Base-by-base conservation (phyloP, 768 basidiomycete species). In the Filobasidium wieringae region DNA sequence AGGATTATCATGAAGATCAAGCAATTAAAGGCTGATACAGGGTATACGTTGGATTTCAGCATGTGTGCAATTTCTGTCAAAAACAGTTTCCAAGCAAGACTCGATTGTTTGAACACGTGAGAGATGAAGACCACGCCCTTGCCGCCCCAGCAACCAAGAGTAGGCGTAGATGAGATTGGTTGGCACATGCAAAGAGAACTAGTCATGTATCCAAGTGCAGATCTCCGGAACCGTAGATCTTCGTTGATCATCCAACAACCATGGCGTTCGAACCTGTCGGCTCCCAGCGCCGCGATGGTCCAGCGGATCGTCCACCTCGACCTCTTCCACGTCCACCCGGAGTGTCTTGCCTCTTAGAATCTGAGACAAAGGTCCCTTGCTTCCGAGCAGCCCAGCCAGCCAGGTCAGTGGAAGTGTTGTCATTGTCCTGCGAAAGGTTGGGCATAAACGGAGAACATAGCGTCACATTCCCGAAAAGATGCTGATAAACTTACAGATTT, bases 231-330 rank as follows among this genome's bases (percentile, higher is more conserved):
- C n/a, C n/a, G n/a, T n/a, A n/a, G n/a, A n/a, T n/a, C n/a, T n/a
- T n/a, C n/a, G n/a, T n/a, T n/a, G n/a, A n/a, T n/a, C 51, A 57
- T 6, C 56, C 56, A 29, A 57, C 56, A 9, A 30, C 24, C 47
- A 50, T 57, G 24, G 69, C 69, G 43, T 70, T 70, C 7, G 69
- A 62, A 17, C 69, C 69, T 7, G 69, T 70, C 30, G 69, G 69
- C 39, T 66, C 59, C 69, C 69, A 70, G 52, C 60, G 30, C 41
- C 55, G 55, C 24, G 36, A 22, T 33, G 50, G 31, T 4, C 50
- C 19, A 36, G 55, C 60, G 12, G 55, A 36, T 5, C 37, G 19
- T 39, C 62, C 53, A 11, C 59, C 45, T 29, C 58, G 43, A 14
- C 40, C 45, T 26, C 59, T 29, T 9, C 56, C 37, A 31, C 56